phyloP scores from a whole-genome alignment of 441 rosid species.

The Populus hybrid region DNA sequence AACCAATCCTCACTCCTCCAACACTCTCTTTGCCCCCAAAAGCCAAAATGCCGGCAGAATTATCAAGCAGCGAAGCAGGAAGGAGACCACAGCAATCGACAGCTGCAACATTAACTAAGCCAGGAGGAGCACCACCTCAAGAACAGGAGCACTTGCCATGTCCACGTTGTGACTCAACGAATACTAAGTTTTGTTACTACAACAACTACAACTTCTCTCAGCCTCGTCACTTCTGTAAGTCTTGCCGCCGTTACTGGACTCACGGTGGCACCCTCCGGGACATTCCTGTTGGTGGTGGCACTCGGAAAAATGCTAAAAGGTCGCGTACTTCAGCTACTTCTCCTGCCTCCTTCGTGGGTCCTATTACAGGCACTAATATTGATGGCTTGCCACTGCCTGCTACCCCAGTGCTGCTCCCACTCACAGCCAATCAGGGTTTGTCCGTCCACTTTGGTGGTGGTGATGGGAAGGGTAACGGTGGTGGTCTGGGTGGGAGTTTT shows the following conservation, averaged over 20 bases:
- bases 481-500: conserved; percentile 45
- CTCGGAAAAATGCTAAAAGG: conserved; percentile 76
- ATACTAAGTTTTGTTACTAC: conserved; percentile 93
- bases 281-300: conserved; percentile 81
- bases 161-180: conserved; percentile 84
- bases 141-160: conserved; percentile 83
- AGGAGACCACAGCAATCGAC: conserved; percentile 36
- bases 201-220: conserved; percentile 94
- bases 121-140: conserved; percentile 36
- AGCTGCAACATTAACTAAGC: conserved; percentile 29
- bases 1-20: neutral
- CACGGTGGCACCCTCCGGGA: conserved; percentile 92
- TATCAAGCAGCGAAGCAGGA: neutral
- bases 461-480: conserved; percentile 18
- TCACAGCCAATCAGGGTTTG: conserved; percentile 30
- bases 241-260: conserved; percentile 97
- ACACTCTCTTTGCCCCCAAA: neutral
- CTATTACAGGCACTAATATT: conserved; percentile 5
- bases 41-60: conserved; percentile 34
- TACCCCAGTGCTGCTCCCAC: conserved; percentile 42
- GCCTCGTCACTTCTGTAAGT: conserved; percentile 94
- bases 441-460: conserved; percentile 30
- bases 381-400: conserved; percentile 35
- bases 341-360: conserved; percentile 15
- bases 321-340: conserved; percentile 41